These are phyloP conservation scores for Sedum album DNA, from an alignment of 164 flowering plant species.

Conservation along the genomic window DNA sequence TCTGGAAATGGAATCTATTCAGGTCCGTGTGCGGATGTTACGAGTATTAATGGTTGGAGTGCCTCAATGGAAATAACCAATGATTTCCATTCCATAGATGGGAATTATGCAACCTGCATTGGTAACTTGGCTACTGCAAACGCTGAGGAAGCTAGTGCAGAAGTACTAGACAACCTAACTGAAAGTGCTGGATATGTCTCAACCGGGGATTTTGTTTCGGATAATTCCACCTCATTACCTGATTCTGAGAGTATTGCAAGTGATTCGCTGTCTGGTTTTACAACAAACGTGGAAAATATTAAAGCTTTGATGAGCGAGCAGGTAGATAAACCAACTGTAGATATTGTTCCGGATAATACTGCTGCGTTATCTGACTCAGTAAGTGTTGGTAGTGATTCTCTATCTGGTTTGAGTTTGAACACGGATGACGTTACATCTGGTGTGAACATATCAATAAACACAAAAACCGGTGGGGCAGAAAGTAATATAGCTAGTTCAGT, in stretches of 20 bases:
- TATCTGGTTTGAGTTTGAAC: constrained; percentile 15
- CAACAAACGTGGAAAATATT: constrained; percentile 24
- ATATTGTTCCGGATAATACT: constrained; percentile 20
- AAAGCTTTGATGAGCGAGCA: constrained; percentile 10
- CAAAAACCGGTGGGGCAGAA: constrained; percentile 39
- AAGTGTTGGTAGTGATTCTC: constrained; percentile 23
- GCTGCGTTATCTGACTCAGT: constrained; percentile 23
- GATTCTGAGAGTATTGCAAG: constrained; percentile 21
- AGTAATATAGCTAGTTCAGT: constrained; percentile 30
- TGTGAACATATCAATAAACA: constrained; percentile 30
- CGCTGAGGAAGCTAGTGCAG: constrained; percentile 16
- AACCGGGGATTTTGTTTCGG: constrained; percentile 18
- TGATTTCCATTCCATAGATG: constrained; percentile 12
- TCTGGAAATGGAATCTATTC: constrained; percentile 15
- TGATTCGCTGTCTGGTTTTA: constrained; percentile 26
- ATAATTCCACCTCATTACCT: constrained; percentile 22
- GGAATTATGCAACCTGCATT: constrained; percentile 25
- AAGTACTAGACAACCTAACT: constrained; percentile 17
- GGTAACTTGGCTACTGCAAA: constrained; percentile 21
- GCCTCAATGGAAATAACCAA: constrained; percentile 16
- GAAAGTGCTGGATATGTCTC: constrained; percentile 23
- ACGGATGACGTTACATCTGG: constrained; percentile 18
- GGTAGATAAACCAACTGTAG: constrained; percentile 19
- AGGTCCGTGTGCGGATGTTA: constrained; percentile 15
- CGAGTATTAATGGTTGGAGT: constrained; percentile 19